Evolutionary conservation across 75 land plant species (phyloP), one percentile per base, ranked within the genome.

Genomic region (Ceratopteris richardii): DNA sequence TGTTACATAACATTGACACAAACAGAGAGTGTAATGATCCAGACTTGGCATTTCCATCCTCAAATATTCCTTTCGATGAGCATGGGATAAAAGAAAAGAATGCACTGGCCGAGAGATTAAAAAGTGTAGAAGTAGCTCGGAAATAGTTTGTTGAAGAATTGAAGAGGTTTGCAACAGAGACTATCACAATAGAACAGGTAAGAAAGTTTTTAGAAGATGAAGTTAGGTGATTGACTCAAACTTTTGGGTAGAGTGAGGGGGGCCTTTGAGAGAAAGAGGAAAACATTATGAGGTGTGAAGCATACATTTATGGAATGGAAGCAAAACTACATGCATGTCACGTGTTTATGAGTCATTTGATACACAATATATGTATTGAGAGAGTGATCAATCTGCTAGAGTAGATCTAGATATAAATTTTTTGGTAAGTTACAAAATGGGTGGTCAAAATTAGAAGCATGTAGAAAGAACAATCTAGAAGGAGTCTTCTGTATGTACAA

Each of bases 311-410:
- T 61, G 64, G 64, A 2, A 66, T 72, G 70, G 76, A 76, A 52
- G 44, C 76, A 24, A 76, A 66, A 56, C 69, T 66, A 26, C 68
- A 76, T 62, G 69, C 79, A 22, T 72, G 76, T 46, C 79, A 76
- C 77, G 79, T 66, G 79, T 76, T 13, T 76, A 76, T 31, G 79
- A 76, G 43, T 76, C 79, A 21, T 76, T 76, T 72, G 79, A 76
- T 44, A 76, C 79, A 33, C 70, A 72, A 29, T 76, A 77, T 47
- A 76, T 76, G 28, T 76, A 76, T 43, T 51, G 72, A 26, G 79
- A 76, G 61, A 76, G 79, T 56, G 79, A 76, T 57, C 79, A 76
- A 56, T 71, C 79, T 21, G 67, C 61, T 42, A 70, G 79, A 60
- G 56, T 65, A 17, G 79, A 76, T 41, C 79, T 70, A 22, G 79